Base-by-base conservation (phyloP, 371 early-diverging fungal species). In the Vairimorpha apis region DNA sequence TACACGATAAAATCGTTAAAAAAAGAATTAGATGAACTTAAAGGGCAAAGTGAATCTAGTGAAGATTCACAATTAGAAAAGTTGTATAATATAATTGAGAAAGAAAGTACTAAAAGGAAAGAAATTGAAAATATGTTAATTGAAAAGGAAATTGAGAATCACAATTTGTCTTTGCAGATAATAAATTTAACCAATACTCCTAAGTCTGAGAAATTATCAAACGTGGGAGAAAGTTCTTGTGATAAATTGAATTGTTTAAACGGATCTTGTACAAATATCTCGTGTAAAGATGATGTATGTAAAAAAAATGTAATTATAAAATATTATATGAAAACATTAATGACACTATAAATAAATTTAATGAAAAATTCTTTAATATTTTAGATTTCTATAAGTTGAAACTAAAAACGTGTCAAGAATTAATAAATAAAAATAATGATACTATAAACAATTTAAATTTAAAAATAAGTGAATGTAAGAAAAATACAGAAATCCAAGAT, bases 51-150 rank as follows among this genome's bases (percentile, higher is more conserved):
- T 30, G 63, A 60, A 37, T 55, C 44, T 32, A 53, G 45, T 30
- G 65, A 49, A 43, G 74, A 67, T 66, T 68, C 58, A 12, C 62
- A 18, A 2, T 58, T 35, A 14, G 76, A 71, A 33, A 56, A 43
- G 67, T 32, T 71, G 33, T 65, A 47, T 33, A 33, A 5, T 10
- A 32, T 76, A 33, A 16, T 70, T 58, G 72, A 76, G 16, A 43
- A 66, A 29, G 72, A 76, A 33, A 69, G 65, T 41, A 76, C 41
- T 49, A 29, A 49, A 35, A 66, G 67, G 35, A 65, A 55, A 47
- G 67, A 65, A 21, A 7, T 43, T 23, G 72, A 76, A 44, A 23
- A 64, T 12, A 55, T 33, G 37, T 18, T 72, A 18, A 38, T 67
- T 29, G 72, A 60, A 8, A 18, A 67, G 2, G 72, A 67, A 51